Percentiles rank a stretch among this genome's conserved stretches.
These are phyloP conservation scores for Alternaria tenuissima DNA, from an alignment of 2,329 filamentous ascomycete species.

Conservation along the genomic window DNA sequence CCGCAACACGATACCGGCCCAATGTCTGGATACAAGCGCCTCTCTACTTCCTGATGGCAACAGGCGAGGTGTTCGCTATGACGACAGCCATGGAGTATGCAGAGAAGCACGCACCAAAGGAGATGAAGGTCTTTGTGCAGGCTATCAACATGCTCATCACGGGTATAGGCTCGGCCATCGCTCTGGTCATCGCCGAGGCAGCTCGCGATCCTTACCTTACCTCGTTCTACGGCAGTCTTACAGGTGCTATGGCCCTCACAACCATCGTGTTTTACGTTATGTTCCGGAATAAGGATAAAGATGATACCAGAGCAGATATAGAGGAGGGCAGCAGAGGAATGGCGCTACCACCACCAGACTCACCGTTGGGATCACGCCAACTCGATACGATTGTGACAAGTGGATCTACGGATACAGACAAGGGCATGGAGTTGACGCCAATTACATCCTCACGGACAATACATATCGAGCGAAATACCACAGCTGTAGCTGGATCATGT, in stretches of 20 bases:
- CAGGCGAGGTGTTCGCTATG: slow-evolving; percentile 55
- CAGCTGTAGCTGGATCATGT: background rate
- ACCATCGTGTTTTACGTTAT: slow-evolving; percentile 34
- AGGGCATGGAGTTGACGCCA: background rate
- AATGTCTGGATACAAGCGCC: slow-evolving; percentile 54
- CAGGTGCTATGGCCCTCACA: slow-evolving; percentile 32
- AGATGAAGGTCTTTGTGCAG: slow-evolving; percentile 53
- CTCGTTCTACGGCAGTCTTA: slow-evolving; percentile 37
- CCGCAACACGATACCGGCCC: slow-evolving; percentile 40
- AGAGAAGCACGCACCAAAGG: slow-evolving; percentile 54
- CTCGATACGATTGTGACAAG: background rate
- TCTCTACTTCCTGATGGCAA: slow-evolving; percentile 50
- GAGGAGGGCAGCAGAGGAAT: background rate
- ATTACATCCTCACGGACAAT: background rate
- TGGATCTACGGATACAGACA: background rate
- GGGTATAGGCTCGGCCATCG: slow-evolving; percentile 41
- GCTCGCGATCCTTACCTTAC: slow-evolving; percentile 43
- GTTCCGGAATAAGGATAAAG: slow-evolving; percentile 36
- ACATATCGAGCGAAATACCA: background rate
- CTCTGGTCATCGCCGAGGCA: slow-evolving; percentile 43
- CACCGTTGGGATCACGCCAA: background rate
- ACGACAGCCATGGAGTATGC: slow-evolving; percentile 56
- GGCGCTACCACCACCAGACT: background rate
- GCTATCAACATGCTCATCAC: slow-evolving; percentile 46
- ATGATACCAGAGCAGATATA: background rate